Percentiles rank a stretch among this genome's conserved stretches.
Evolutionary conservation across 257 asterid genomes (phyloP).

Genomic region (Solanum bulbocastanum): DNA sequence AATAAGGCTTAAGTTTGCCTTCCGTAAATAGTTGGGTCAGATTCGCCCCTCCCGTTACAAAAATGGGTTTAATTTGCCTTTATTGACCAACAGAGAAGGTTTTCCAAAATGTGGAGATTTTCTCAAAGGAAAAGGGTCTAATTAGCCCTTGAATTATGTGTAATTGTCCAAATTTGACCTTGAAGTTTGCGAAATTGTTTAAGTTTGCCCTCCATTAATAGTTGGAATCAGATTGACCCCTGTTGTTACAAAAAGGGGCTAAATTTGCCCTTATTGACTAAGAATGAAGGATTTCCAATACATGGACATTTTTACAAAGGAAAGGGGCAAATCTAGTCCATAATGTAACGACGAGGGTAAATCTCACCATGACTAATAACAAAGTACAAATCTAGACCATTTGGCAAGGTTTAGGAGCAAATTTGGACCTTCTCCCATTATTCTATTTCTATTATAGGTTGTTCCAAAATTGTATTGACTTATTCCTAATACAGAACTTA

Average conservation of each 20-base stretch:
- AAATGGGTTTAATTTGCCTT: neutral
- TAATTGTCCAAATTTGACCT: neutral
- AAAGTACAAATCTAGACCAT: neutral
- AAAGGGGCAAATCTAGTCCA: neutral
- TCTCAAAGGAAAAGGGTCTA: neutral
- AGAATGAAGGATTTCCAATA: neutral
- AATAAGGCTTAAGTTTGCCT: neutral
- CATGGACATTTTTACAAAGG: neutral
- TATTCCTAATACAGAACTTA: neutral
- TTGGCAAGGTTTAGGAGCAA: neutral
- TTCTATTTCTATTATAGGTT: neutral
- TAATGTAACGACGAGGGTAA: neutral
- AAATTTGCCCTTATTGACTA: neutral
- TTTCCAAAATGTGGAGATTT: neutral
- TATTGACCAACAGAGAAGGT: neutral
- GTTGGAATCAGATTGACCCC: neutral
- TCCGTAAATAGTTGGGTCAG: neutral
- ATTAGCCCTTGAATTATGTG: neutral
- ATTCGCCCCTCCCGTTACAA: neutral
- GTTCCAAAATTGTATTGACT: neutral
- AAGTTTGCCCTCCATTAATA: neutral
- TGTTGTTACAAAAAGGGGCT: too few relatives aligned
- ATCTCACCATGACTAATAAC: neutral
- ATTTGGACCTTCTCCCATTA: neutral
- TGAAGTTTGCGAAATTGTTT: neutral